phyloP scores from a whole-genome alignment of 164 flowering plant species.

The Stephania cephalantha region DNA sequence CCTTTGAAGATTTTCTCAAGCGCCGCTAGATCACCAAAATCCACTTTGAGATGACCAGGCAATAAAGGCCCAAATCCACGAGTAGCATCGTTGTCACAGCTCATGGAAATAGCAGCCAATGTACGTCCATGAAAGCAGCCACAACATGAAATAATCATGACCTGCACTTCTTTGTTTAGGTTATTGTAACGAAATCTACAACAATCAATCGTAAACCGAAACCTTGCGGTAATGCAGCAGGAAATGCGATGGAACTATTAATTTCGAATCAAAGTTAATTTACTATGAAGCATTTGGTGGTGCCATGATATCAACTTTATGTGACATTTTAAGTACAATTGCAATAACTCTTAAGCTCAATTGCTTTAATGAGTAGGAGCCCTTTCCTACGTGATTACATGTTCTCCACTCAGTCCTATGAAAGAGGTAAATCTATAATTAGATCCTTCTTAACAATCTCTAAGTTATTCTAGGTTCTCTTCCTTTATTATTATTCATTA shows the following conservation, averaged over 20 bases:
- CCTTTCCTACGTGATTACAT: no score
- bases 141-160: conserved; percentile 93
- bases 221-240: background rate
- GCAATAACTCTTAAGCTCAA: background rate
- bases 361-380: background rate
- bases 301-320: background rate
- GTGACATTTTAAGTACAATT: background rate
- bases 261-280: background rate
- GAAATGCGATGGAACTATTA: background rate
- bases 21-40: conserved; percentile 76
- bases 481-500: no score
- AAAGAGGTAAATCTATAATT: no score
- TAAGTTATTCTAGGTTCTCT: no score
- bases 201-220: background rate
- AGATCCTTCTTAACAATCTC: no score
- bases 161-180: conserved; percentile 35
- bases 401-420: no score
- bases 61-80: conserved; percentile 91
- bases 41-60: conserved; percentile 87
- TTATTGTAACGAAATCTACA: background rate
- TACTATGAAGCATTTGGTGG: background rate
- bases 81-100: conserved; percentile 97
- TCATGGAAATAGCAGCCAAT: conserved; percentile 91
- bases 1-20: conserved; percentile 86
- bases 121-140: conserved; percentile 99